Percentiles rank a stretch among this genome's conserved stretches.
Conservation (phyloP, 192 early-diverging fungal genomes). For the Entophlyctis luteolus region DNA sequence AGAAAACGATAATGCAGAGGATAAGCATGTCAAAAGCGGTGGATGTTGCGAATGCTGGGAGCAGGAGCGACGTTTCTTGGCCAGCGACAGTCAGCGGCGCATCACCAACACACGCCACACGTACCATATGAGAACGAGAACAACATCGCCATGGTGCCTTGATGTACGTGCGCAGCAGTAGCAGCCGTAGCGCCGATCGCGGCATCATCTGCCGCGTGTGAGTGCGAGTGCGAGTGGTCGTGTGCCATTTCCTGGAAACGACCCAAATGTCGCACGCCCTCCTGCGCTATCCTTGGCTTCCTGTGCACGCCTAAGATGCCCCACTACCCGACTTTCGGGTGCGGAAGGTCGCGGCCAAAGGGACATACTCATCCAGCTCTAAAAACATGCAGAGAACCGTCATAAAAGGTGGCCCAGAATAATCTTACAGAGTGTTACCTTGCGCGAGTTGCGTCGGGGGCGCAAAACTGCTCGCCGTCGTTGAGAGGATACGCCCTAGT, state of each 20-base stretch:
- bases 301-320: no score
- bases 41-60: background rate
- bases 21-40: slow-evolving; percentile 1
- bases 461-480: no score
- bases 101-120: background rate
- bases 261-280: no score
- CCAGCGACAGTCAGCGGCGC: background rate
- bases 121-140: slow-evolving; percentile 2
- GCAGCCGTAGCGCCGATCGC: background rate
- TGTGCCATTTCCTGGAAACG: background rate
- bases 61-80: slow-evolving; percentile 7
- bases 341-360: no score
- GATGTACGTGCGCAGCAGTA: background rate
- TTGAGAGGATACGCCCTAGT: no score
- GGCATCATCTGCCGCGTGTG: background rate
- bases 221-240: slow-evolving; percentile 9
- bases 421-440: no score
- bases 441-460: no score
- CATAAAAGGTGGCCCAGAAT: no score
- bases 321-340: no score
- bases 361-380: no score
- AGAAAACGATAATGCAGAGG: slow-evolving; percentile 7
- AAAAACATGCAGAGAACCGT: no score
- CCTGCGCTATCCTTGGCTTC: no score
- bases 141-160: slow-evolving; percentile 7